A percentile compares a stretch with the other conserved stretches of the same genome.
Evolutionary conservation across 108 stramenopile genomes (phyloP).

Genomic region (Pseudonitzschia multiseries): DNA sequence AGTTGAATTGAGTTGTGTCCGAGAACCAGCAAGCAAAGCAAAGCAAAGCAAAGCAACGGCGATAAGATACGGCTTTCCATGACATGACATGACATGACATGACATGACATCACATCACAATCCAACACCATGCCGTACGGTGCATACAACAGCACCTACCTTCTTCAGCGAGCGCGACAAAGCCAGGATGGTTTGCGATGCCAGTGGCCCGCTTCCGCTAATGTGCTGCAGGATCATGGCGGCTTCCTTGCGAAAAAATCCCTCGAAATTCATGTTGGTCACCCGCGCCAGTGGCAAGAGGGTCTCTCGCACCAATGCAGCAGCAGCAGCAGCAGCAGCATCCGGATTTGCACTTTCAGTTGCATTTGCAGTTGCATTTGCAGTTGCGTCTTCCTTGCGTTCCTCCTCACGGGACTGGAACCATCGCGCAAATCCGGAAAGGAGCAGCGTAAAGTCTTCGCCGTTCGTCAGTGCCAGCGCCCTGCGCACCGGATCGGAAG

Average conservation of each 20-base stretch:
- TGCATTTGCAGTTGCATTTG: no score
- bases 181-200: conserved; percentile 46
- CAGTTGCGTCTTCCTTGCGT: conserved; percentile 13
- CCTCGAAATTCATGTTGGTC: conserved; percentile 70
- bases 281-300: conserved; percentile 69
- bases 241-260: conserved; percentile 68
- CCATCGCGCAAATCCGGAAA: conserved; percentile 59
- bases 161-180: conserved; percentile 58
- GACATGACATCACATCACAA: no score
- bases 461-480: conserved; percentile 65
- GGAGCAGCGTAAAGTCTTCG: conserved; percentile 3
- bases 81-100: no score
- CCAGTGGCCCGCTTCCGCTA: conserved; percentile 45
- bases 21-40: no score
- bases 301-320: conserved; percentile 14
- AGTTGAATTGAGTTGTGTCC: no score
- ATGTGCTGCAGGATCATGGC: conserved; percentile 71
- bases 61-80: no score
- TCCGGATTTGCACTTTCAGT: no score
- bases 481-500: conserved; percentile 54
- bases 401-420: conserved; percentile 51
- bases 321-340: no score
- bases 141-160: conserved; percentile 32
- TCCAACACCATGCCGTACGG: background rate
- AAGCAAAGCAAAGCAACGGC: background rate